phyloP scores from a whole-genome alignment of 306 rosid species.

The Prunus mume region DNA sequence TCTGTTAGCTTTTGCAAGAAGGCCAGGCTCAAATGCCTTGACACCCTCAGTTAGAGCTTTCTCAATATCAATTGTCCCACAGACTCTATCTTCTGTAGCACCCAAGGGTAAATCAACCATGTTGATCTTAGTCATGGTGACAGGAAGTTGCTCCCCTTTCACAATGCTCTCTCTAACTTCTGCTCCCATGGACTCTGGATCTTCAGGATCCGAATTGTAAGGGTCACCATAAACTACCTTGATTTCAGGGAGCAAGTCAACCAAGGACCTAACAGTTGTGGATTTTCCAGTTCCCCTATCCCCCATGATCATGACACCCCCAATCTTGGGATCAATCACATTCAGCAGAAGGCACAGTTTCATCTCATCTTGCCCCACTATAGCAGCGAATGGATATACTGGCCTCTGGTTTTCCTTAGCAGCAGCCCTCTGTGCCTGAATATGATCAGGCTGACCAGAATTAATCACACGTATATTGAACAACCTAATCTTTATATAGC shows the following conservation, averaged over 20 bases:
- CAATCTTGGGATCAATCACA: conserved; percentile 92
- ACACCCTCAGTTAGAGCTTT: conserved; percentile 94
- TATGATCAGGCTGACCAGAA: conserved; percentile 19
- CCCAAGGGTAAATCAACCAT: conserved; percentile 98
- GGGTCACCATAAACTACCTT: conserved; percentile 84
- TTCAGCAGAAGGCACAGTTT: conserved; percentile 87
- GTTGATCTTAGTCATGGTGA: conserved; percentile 67
- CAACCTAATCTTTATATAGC: neutral
- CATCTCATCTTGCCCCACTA: conserved; percentile 99
- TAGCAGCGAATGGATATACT: conserved; percentile 88
- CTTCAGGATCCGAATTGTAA: conserved; percentile 88
- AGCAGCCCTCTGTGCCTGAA: conserved; percentile 50
- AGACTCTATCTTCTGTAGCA: conserved; percentile 93
- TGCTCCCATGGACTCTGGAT: conserved; percentile 85
- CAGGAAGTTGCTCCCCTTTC: conserved; percentile 65
- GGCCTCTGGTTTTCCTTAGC: conserved; percentile 75
- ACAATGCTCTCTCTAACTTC: conserved; percentile 69
- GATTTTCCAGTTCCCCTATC: conserved; percentile 96
- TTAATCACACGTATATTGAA: neutral
- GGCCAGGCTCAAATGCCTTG: conserved; percentile 94
- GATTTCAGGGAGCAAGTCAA: conserved; percentile 92
- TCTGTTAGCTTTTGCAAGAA: conserved; percentile 92
- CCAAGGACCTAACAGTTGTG: conserved; percentile 78
- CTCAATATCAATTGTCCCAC: conserved; percentile 96
- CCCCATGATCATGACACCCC: conserved; percentile 99